These are phyloP conservation scores for Fusarium sp. DNA, from an alignment of 2,329 filamentous ascomycete species.

Conservation along the genomic window DNA sequence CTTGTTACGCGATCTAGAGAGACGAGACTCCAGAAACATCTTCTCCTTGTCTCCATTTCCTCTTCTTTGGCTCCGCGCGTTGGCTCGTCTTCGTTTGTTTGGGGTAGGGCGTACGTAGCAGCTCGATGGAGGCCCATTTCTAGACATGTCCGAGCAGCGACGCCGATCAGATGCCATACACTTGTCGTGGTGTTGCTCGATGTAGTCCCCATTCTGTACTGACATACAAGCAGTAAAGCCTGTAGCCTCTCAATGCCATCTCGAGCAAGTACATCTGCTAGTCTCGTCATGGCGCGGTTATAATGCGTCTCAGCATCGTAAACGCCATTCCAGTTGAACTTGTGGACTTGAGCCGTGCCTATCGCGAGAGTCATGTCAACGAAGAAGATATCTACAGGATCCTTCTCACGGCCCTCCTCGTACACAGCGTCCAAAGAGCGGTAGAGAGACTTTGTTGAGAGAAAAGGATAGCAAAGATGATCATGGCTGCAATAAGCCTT, in stretches of 20 bases:
- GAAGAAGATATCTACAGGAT: slow-evolving; percentile 56
- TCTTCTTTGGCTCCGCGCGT: slow-evolving; percentile 24
- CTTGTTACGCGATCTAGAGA: slow-evolving; percentile 57
- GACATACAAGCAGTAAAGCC: slow-evolving; percentile 60
- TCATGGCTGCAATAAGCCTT: slow-evolving; percentile 61
- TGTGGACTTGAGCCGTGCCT: slow-evolving; percentile 59
- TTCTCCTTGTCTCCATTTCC: slow-evolving; percentile 54
- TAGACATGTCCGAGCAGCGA: slow-evolving; percentile 59
- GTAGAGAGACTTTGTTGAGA: slow-evolving; percentile 52
- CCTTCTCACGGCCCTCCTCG: slow-evolving; percentile 40
- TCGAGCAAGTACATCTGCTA: slow-evolving; percentile 55
- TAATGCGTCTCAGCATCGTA: slow-evolving; percentile 61
- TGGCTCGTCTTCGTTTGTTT: neutral
- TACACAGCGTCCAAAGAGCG: slow-evolving; percentile 52
- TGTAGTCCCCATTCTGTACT: slow-evolving; percentile 60
- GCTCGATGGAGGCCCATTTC: slow-evolving; percentile 60
- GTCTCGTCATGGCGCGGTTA: slow-evolving; percentile 56
- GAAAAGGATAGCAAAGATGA: slow-evolving; percentile 60
- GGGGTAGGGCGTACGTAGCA: slow-evolving; percentile 50
- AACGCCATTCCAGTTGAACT: slow-evolving; percentile 61
- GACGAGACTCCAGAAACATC: slow-evolving; percentile 62
- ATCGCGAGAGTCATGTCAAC: slow-evolving; percentile 63
- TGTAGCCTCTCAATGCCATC: slow-evolving; percentile 58
- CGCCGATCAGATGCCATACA: slow-evolving; percentile 62
- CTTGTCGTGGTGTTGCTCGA: slow-evolving; percentile 57